Percentiles rank a stretch among this genome's conserved stretches.
phyloP scores from a whole-genome alignment of 1,284 basidiomycete species.

The Puccinia polysora region DNA sequence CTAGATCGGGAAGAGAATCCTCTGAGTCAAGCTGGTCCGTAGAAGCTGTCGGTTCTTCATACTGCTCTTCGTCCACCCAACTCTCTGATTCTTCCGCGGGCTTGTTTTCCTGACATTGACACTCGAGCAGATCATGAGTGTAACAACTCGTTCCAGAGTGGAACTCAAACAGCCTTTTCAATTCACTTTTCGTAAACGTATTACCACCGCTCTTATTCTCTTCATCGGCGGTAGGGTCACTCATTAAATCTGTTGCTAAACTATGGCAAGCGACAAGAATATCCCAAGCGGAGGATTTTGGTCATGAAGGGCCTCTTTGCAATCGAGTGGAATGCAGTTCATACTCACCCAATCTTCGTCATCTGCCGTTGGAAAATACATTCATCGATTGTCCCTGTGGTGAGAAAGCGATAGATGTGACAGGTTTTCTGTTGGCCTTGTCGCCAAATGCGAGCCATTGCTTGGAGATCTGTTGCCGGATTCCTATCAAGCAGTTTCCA shows the following conservation, averaged over 20 bases:
- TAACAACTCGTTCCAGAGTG: constrained; percentile 76
- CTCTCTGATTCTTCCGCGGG: constrained; percentile 42
- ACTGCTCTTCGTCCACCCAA: constrained; percentile 18
- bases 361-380: constrained; percentile 69
- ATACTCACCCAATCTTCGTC: constrained; percentile 71
- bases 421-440: constrained; percentile 85
- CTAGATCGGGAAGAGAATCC: constrained; percentile 37
- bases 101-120: constrained; percentile 49
- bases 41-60: neutral
- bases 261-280: neutral
- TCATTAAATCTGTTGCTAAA: constrained; percentile 39
- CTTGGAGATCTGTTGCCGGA: constrained; percentile 70
- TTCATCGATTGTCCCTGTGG: constrained; percentile 53
- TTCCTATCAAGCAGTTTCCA: constrained; percentile 42
- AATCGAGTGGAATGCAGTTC: neutral
- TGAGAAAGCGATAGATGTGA: constrained; percentile 80
- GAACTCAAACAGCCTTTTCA: constrained; percentile 78
- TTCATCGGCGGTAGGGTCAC: constrained; percentile 1
- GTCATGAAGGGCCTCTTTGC: neutral
- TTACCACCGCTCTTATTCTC: constrained; percentile 18
- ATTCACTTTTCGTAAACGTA: constrained; percentile 49
- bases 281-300: neutral
- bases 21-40: constrained; percentile 41
- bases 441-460: constrained; percentile 75
- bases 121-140: constrained; percentile 65